Evolutionary conservation across 306 rosid genomes (phyloP).

Genomic region (Albizia julibrissin): DNA sequence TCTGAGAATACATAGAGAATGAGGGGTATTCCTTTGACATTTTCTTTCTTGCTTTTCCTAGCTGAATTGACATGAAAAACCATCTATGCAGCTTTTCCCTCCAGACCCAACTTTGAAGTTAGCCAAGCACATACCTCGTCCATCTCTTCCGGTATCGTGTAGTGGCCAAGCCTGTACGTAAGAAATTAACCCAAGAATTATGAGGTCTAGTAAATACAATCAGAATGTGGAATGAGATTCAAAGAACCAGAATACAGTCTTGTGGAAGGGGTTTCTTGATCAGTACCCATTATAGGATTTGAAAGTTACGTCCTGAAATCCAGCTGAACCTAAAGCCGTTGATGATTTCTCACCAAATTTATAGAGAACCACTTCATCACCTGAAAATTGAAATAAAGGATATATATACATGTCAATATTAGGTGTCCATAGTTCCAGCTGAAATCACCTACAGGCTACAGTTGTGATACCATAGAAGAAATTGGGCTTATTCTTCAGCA

Average conservation of each 20-base stretch:
- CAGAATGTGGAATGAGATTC: not conserved
- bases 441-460: slow-evolving; percentile 21
- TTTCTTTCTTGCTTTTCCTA: slow-evolving; percentile 3
- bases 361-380: slow-evolving; percentile 72
- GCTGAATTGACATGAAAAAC: slow-evolving; percentile 1
- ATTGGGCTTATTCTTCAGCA: not conserved
- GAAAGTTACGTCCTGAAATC: slow-evolving; percentile 76
- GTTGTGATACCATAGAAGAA: not conserved
- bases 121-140: slow-evolving; percentile 88
- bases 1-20: not conserved
- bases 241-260: slow-evolving; percentile 5
- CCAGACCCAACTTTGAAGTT: slow-evolving; percentile 73
- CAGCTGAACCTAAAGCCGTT: slow-evolving; percentile 49
- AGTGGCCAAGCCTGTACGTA: slow-evolving; percentile 81
- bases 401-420: not conserved
- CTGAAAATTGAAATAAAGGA: slow-evolving; percentile 49
- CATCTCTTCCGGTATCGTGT: slow-evolving; percentile 91
- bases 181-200: not conserved
- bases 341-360: slow-evolving; percentile 95
- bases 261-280: not conserved
- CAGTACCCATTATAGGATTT: slow-evolving; percentile 76
- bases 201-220: not conserved
- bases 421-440: not conserved
- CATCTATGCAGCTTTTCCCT: slow-evolving; percentile 53
- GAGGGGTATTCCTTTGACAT: not conserved